Conservation (phyloP, 495 filamentous ascomycete species). For the Penicillium steckii region DNA sequence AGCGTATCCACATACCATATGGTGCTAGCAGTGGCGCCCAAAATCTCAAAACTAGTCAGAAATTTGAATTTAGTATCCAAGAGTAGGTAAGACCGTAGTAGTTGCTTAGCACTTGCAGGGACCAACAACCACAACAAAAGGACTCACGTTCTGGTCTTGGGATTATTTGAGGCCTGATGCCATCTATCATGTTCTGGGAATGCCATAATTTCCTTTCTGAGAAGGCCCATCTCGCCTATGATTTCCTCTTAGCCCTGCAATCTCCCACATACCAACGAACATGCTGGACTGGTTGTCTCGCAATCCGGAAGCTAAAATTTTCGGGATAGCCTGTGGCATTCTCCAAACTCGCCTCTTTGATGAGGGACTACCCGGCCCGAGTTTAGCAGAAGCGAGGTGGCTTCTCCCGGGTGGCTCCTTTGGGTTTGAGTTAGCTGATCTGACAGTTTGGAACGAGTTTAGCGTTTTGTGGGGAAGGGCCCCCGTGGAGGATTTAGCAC, state of each 20-base stretch:
- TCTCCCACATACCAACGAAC: background rate
- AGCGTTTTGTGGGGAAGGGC: slow-evolving; percentile 23
- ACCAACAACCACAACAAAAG: too few relatives aligned
- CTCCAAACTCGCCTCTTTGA: background rate
- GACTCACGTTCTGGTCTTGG: too few relatives aligned
- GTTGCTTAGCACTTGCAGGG: too few relatives aligned
- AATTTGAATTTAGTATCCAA: too few relatives aligned
- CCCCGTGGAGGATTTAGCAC: slow-evolving; percentile 26
- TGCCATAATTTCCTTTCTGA: background rate
- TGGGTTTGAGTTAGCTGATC: background rate
- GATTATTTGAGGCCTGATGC: background rate
- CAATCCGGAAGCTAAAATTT: background rate
- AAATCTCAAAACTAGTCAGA: too few relatives aligned
- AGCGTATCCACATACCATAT: too few relatives aligned
- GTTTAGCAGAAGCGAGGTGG: background rate
- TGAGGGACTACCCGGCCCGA: background rate
- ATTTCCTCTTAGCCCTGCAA: background rate
- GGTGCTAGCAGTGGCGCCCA: too few relatives aligned
- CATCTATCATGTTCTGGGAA: background rate
- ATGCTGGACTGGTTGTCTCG: background rate
- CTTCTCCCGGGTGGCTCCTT: too few relatives aligned
- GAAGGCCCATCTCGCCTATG: background rate
- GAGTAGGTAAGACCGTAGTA: too few relatives aligned
- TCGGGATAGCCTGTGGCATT: background rate
- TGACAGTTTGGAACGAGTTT: slow-evolving; percentile 2